Percentiles rank a stretch among this genome's conserved stretches.
Conservation (phyloP, 75 land plant genomes). For the Larix kaempferi region DNA sequence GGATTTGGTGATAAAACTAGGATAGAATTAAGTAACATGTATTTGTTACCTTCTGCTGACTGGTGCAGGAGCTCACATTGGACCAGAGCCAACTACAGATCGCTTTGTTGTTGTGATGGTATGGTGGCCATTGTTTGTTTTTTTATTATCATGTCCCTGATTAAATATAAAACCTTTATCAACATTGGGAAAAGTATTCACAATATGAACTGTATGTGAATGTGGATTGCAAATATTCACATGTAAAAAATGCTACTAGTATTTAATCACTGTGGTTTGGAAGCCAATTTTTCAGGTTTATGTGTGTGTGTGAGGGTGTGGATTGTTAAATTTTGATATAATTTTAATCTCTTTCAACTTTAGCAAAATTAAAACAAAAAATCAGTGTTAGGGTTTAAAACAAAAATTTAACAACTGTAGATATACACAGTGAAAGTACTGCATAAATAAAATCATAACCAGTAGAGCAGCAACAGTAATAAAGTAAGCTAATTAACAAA, state of each 20-base stretch:
- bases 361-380: no score
- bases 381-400: no score
- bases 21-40: not conserved
- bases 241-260: not conserved
- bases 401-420: no score
- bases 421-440: no score
- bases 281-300: no score
- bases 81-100: slow-evolving; percentile 99
- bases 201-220: not conserved
- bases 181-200: not conserved
- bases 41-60: not conserved
- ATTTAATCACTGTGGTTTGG: not conserved
- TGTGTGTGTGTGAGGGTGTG: no score
- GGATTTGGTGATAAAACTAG: not conserved
- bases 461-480: no score
- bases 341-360: no score
- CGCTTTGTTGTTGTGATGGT: slow-evolving; percentile 98
- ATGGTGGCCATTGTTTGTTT: slow-evolving; percentile 4
- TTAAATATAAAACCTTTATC: not conserved
- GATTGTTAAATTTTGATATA: no score
- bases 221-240: not conserved
- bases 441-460: no score
- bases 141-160: not conserved
- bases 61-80: slow-evolving; percentile 88
- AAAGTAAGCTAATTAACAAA: no score